Evolutionary conservation across 2,329 filamentous ascomycete genomes (phyloP).

Genomic region (Beauveria medogensis): DNA sequence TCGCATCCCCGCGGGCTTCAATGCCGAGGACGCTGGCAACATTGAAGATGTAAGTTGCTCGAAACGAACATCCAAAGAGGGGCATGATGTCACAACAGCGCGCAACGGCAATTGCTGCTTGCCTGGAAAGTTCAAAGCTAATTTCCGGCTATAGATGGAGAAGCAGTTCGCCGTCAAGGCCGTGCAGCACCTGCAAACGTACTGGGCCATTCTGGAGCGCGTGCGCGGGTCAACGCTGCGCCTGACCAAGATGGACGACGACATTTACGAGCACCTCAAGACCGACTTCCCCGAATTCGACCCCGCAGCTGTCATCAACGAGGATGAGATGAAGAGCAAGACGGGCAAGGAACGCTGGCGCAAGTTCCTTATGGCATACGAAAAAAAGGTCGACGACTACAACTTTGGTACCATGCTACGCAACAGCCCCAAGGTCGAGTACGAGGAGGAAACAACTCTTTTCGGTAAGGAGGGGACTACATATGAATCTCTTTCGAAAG

Average conservation of each 20-base stretch:
- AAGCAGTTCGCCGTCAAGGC: slow-evolving; percentile 98
- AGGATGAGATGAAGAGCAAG: slow-evolving; percentile 98
- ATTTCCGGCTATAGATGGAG: slow-evolving; percentile 62
- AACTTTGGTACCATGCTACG: slow-evolving; percentile 96
- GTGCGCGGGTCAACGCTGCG: slow-evolving; percentile 81
- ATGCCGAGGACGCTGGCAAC: slow-evolving; percentile 48
- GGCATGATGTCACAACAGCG: slow-evolving; percentile 8
- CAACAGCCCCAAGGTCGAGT: slow-evolving; percentile 69
- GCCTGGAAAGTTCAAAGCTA: not conserved
- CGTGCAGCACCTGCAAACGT: slow-evolving; percentile 93
- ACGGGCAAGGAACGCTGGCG: slow-evolving; percentile 89
- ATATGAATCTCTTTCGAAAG: not conserved
- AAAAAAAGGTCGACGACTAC: slow-evolving; percentile 92
- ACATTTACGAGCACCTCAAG: slow-evolving; percentile 85
- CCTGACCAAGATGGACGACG: slow-evolving; percentile 89
- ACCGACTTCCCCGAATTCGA: slow-evolving; percentile 90
- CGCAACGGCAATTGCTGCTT: not conserved
- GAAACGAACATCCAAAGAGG: not conserved
- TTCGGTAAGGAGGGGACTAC: slow-evolving; percentile 55
- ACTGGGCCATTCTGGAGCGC: slow-evolving; percentile 92
- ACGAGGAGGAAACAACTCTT: slow-evolving; percentile 82
- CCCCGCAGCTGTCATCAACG: slow-evolving; percentile 68
- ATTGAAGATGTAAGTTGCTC: slow-evolving; percentile 45
- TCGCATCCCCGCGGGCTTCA: slow-evolving; percentile 46
- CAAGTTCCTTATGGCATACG: slow-evolving; percentile 86